Evolutionary conservation across 805 yeast genomes (phyloP).

Genomic region (Teunomyces cretensis): DNA sequence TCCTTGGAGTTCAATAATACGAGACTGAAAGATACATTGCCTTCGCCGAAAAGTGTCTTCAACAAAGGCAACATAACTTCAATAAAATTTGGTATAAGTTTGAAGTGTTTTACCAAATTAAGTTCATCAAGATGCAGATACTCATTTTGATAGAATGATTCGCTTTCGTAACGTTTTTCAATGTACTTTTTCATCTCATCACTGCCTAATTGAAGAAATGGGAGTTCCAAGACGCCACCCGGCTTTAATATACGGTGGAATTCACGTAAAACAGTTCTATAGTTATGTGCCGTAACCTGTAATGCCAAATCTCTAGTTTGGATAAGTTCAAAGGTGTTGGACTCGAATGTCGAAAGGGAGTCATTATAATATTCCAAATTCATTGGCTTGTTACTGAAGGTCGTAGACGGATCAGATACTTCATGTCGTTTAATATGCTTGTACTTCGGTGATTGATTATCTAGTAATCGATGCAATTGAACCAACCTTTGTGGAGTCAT

Average conservation of each 20-base stretch:
- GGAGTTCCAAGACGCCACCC: conserved; percentile 37
- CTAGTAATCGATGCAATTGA: conserved; percentile 18
- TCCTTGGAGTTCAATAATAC: conserved; percentile 27
- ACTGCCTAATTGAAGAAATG: conserved; percentile 17
- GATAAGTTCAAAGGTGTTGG: conserved; percentile 29
- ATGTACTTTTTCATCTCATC: conserved; percentile 10
- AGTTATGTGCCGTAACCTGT: conserved; percentile 29
- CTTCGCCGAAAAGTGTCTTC: conserved; percentile 29
- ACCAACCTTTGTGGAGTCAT: conserved; percentile 18
- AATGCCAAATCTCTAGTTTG: conserved; percentile 37
- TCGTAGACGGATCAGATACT: conserved; percentile 14
- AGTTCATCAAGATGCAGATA: conserved; percentile 10
- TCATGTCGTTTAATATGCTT: conserved; percentile 14
- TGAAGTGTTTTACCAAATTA: conserved; percentile 11
- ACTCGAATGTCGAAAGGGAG: conserved; percentile 7
- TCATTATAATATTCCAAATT: conserved; percentile 29
- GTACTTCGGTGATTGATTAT: conserved; percentile 20
- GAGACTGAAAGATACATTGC: conserved; percentile 30
- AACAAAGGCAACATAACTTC: conserved; percentile 23
- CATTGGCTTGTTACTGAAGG: conserved; percentile 25
- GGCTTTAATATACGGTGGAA: conserved; percentile 34
- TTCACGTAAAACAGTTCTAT: conserved; percentile 25
- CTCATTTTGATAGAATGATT: not conserved
- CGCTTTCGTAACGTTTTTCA: conserved; percentile 3
- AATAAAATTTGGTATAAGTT: conserved; percentile 26